Conservation (phyloP, 2,329 filamentous ascomycete species). For the Aschersonia sp. region DNA sequence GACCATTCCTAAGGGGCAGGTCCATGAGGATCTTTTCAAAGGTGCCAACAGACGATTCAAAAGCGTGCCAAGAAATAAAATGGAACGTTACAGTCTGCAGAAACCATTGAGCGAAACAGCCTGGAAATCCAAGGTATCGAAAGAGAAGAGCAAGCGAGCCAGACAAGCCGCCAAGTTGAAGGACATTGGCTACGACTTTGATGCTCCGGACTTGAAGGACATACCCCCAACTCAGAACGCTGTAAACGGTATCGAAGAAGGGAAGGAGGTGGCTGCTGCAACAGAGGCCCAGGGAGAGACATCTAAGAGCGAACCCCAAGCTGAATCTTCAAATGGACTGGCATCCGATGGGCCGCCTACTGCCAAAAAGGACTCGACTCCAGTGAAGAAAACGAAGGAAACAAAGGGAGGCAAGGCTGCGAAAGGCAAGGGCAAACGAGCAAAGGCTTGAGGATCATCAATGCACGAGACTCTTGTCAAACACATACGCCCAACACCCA, state of each 20-base stretch:
- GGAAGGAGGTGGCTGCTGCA: too few species aligned
- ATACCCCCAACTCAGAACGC: slow-evolving; percentile 25
- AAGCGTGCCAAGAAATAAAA: slow-evolving; percentile 72
- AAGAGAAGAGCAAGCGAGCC: slow-evolving; percentile 56
- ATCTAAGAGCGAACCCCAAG: too few species aligned
- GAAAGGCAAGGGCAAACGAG: slow-evolving; percentile 17
- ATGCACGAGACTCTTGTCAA: too few species aligned
- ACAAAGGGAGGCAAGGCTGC: slow-evolving; percentile 9
- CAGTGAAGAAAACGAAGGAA: too few species aligned
- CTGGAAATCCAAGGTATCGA: slow-evolving; percentile 65
- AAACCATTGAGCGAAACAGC: slow-evolving; percentile 55
- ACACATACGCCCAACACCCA: too few species aligned
- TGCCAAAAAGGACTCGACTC: too few species aligned
- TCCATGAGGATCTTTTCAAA: slow-evolving; percentile 76
- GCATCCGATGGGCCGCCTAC: too few species aligned
- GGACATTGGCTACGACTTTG: slow-evolving; percentile 71
- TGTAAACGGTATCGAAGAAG: slow-evolving; percentile 13
- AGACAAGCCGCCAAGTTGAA: slow-evolving; percentile 62
- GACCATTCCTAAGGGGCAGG: slow-evolving; percentile 57
- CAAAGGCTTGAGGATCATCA: slow-evolving; percentile 4
- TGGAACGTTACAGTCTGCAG: slow-evolving; percentile 62
- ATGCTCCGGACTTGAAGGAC: slow-evolving; percentile 55
- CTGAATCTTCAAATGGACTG: too few species aligned
- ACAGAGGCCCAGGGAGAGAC: too few species aligned
- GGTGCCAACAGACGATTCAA: slow-evolving; percentile 86